Percentiles rank a stretch among this genome's conserved stretches.
Conservation (phyloP, 805 yeast genomes). For the Lipomyces yamadae region DNA sequence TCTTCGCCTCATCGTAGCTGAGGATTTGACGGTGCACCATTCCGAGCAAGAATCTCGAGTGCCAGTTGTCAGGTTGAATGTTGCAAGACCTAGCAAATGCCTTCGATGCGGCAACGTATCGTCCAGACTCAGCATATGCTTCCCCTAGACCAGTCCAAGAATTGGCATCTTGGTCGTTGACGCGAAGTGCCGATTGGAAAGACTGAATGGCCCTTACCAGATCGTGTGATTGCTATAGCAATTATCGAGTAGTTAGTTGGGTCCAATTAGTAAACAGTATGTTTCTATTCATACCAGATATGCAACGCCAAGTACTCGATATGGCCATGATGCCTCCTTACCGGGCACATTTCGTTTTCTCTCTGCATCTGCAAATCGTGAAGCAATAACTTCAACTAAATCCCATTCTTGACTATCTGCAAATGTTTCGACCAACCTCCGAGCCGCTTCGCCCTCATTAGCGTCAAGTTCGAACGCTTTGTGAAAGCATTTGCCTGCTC, state of each 20-base stretch:
- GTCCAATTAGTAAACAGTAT: constrained; percentile 43
- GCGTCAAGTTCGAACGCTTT: constrained; percentile 88
- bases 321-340: constrained; percentile 68
- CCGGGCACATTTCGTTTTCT: constrained; percentile 41
- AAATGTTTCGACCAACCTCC: constrained; percentile 70
- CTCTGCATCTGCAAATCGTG: constrained; percentile 67
- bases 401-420: constrained; percentile 78
- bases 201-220: constrained; percentile 72
- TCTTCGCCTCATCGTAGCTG: constrained; percentile 66
- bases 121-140: constrained; percentile 82
- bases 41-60: constrained; percentile 70
- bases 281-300: constrained; percentile 63
- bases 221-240: constrained; percentile 26
- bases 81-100: constrained; percentile 72
- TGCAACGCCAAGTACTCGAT: constrained; percentile 80
- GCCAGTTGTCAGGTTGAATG: constrained; percentile 61
- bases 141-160: constrained; percentile 99
- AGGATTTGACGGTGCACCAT: constrained; percentile 65
- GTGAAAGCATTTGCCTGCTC: constrained; percentile 85
- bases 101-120: constrained; percentile 82
- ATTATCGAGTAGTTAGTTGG: background rate
- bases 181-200: constrained; percentile 83
- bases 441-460: constrained; percentile 75
- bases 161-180: constrained; percentile 66
- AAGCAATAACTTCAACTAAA: constrained; percentile 74